Evolutionary conservation across 1,284 basidiomycete species (phyloP), one percentile per base, ranked within the genome.

Genomic region (Microbotryomycetes sp.): DNA sequence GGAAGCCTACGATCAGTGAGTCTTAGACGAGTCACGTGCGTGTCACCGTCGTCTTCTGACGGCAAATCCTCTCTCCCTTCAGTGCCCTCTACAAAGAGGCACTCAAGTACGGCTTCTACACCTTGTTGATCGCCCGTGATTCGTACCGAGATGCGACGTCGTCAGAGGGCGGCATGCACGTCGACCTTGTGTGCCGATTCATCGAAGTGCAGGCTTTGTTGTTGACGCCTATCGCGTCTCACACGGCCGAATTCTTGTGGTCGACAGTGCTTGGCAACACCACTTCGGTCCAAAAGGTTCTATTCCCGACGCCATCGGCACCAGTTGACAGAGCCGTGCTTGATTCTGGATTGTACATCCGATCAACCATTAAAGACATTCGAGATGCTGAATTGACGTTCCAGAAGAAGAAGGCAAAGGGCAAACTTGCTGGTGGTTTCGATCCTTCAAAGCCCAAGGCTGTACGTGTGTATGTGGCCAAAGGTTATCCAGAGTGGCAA

Each of bases 61-160:
- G 19, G n/a, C 56, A 47, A 29, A 59, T 57, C 1, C 14, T 36
- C 15, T 42, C 61, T 59, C n/a, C 68, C 51, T 68, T 55, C 66
- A 93, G 91, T 30, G 89, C 87, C 68, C 85, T 91, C 74, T 98
- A 90, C 85, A 97, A 97, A 79, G 92, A 94, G 66, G 92, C 92
- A 3, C 78, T 97, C 69, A 97, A 97, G 78, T 86, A 83, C 66
- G 94, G 93, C 56, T 96, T 97, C 79, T 99, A 94, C 80, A 92
- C 97, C 75, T 83, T 96, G 69, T 92, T 97, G 76, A 87, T 84
- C 49, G 82, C 86, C 2, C 87, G 96, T 55, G 94, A 98, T 76
- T 92, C 92, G 86, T 99, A 99, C 78, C 89, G 93, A 62, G 88
- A 94, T 74, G 89, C 96, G 57, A 81, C 84, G 15, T 85, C 90